Percentiles rank a stretch among this genome's conserved stretches.
Evolutionary conservation across 495 filamentous ascomycete genomes (phyloP).

Genomic region (Penicillium maclennaniae): DNA sequence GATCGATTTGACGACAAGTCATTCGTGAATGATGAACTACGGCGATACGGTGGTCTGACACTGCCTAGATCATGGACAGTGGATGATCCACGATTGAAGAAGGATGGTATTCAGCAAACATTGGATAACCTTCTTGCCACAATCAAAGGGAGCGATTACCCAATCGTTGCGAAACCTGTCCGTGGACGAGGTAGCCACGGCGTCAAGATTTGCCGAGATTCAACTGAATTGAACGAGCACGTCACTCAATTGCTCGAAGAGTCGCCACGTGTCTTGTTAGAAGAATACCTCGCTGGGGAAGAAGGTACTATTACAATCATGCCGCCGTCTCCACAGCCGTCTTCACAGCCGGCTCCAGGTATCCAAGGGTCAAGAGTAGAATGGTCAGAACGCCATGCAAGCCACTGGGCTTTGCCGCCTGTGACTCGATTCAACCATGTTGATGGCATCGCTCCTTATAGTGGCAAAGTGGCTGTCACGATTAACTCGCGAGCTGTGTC

Average conservation of each 20-base stretch:
- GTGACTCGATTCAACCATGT: slow-evolving; percentile 36
- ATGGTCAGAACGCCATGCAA: not conserved
- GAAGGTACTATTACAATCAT: slow-evolving; percentile 38
- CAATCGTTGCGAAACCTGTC: slow-evolving; percentile 31
- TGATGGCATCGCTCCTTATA: slow-evolving; percentile 33
- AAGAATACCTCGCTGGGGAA: slow-evolving; percentile 35
- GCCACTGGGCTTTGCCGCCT: slow-evolving; percentile 31
- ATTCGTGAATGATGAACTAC: slow-evolving; percentile 27
- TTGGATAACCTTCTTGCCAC: slow-evolving; percentile 2
- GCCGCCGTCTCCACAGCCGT: slow-evolving; percentile 20
- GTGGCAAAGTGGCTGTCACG: slow-evolving; percentile 30
- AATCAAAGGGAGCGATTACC: slow-evolving; percentile 13
- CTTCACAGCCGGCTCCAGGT: no score
- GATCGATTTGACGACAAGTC: slow-evolving; percentile 37
- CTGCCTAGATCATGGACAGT: slow-evolving; percentile 21
- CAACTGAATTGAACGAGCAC: slow-evolving; percentile 20
- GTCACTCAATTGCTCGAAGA: slow-evolving; percentile 20
- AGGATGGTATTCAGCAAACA: not conserved
- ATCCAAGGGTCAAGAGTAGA: slow-evolving; percentile 5
- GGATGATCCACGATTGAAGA: slow-evolving; percentile 1
- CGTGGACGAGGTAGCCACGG: slow-evolving; percentile 24
- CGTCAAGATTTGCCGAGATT: slow-evolving; percentile 29
- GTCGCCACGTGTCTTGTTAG: slow-evolving; percentile 25
- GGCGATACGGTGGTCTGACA: slow-evolving; percentile 11
- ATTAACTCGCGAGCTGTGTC: slow-evolving; percentile 25